Conservation (phyloP, 257 asterid genomes). For the Penstemon eatonii region DNA sequence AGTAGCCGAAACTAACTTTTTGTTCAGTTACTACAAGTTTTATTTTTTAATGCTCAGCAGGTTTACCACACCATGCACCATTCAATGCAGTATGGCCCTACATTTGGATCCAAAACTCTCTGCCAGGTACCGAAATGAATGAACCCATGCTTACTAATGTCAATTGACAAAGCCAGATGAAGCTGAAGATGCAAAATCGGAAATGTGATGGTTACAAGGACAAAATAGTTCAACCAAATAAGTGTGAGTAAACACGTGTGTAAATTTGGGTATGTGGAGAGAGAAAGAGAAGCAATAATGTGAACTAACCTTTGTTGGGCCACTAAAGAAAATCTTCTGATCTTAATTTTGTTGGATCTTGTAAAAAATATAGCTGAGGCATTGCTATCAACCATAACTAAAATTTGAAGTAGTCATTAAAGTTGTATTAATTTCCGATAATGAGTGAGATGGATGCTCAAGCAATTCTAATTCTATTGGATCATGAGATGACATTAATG, state of each 20-base stretch:
- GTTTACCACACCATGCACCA: no score
- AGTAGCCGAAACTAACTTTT: no score
- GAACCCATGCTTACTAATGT: background rate
- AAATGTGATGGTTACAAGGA: background rate
- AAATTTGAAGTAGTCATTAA: background rate
- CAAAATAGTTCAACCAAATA: background rate
- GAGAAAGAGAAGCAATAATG: background rate
- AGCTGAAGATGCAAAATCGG: no score
- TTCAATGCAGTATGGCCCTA: background rate
- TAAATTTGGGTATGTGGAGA: background rate
- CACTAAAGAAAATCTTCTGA: constrained; percentile 1
- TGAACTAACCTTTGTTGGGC: background rate
- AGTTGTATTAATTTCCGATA: background rate
- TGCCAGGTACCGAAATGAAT: background rate
- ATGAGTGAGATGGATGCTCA: no score
- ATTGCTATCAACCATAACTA: background rate
- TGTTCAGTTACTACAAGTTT: no score
- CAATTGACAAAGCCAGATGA: background rate
- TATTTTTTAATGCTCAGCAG: no score
- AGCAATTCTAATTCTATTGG: background rate
- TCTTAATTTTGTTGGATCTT: background rate
- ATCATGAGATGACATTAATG: constrained; percentile 4
- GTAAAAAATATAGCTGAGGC: constrained; percentile 1
- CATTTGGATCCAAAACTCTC: background rate
- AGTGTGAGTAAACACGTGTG: background rate